These are phyloP conservation scores for Talaromyces verruculosus DNA, from an alignment of 2,329 filamentous ascomycete species.

Conservation along the genomic window DNA sequence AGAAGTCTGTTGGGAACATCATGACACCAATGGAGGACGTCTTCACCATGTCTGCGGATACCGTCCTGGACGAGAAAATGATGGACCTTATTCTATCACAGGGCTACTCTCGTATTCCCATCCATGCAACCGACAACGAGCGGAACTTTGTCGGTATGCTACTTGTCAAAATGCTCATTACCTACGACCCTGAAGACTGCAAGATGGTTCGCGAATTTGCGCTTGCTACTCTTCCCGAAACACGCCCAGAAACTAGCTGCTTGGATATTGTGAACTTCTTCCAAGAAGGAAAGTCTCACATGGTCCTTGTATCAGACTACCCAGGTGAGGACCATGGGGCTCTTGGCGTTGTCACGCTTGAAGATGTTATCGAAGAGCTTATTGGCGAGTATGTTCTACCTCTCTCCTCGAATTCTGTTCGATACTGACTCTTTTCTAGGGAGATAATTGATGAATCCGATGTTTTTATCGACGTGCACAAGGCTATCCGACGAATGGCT, in stretches of 20 bases:
- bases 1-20: slow-evolving; percentile 89
- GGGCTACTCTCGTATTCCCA: slow-evolving; percentile 93
- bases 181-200: slow-evolving; percentile 92
- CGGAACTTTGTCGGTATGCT: slow-evolving; percentile 97
- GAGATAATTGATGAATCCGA: slow-evolving; percentile 99
- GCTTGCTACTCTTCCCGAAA: slow-evolving; percentile 91
- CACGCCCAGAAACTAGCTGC: slow-evolving; percentile 90
- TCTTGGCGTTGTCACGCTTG: slow-evolving; percentile 88
- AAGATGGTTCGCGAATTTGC: slow-evolving; percentile 86
- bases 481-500: slow-evolving; percentile 85
- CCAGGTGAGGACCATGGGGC: slow-evolving; percentile 91
- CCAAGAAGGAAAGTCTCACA: slow-evolving; percentile 98
- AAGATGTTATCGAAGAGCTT: slow-evolving; percentile 97
- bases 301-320: slow-evolving; percentile 89
- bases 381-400: slow-evolving; percentile 82
- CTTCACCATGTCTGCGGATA: slow-evolving; percentile 94
- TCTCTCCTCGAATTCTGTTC: background rate
- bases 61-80: slow-evolving; percentile 84
- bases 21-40: slow-evolving; percentile 99
- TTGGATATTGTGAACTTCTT: slow-evolving; percentile 99
- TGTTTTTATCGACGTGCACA: slow-evolving; percentile 97
- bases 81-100: slow-evolving; percentile 93
- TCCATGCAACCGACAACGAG: slow-evolving; percentile 79
- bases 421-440: slow-evolving; percentile 47
- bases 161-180: slow-evolving; percentile 96